Evolutionary conservation across 257 asterid genomes (phyloP).

Genomic region (Solanum peruvianum): DNA sequence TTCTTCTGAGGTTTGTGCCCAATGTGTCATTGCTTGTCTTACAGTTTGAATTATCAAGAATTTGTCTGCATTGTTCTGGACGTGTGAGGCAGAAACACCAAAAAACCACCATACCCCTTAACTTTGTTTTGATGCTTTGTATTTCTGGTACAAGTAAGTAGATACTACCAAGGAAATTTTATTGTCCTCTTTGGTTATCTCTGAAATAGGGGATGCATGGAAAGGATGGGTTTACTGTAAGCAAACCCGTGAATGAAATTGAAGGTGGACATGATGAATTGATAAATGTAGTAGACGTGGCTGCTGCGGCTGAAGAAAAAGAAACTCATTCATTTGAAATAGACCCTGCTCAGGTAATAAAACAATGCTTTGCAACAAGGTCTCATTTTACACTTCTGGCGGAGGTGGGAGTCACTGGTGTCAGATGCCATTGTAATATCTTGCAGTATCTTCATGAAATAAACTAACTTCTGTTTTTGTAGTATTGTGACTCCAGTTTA

Average conservation of each 20-base stretch:
- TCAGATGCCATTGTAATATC: neutral
- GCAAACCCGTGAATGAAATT: slow-evolving; percentile 74
- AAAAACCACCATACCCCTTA: neutral
- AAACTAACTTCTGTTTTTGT: neutral
- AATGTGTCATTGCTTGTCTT: neutral
- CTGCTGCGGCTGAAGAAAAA: slow-evolving; percentile 96
- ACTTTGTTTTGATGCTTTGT: neutral
- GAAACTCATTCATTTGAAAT: slow-evolving; percentile 94
- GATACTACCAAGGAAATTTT: neutral
- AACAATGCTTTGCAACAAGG: neutral
- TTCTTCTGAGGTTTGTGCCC: slow-evolving; percentile 37
- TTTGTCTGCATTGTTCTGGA: neutral
- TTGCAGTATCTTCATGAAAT: neutral
- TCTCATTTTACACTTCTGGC: neutral
- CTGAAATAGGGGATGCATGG: slow-evolving; percentile 42
- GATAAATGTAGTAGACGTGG: slow-evolving; percentile 85
- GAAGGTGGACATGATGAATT: slow-evolving; percentile 85
- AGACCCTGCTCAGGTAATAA: slow-evolving; percentile 76
- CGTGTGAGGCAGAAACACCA: neutral
- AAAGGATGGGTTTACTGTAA: slow-evolving; percentile 66
- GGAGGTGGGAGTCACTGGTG: neutral
- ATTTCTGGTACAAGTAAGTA: neutral
- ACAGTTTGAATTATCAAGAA: neutral
- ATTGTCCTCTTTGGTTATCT: neutral
- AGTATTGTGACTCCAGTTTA: neutral